These are phyloP conservation scores for Coniochaeta prunicola DNA, from an alignment of 2,329 filamentous ascomycete genomes.

Conservation along the genomic window DNA sequence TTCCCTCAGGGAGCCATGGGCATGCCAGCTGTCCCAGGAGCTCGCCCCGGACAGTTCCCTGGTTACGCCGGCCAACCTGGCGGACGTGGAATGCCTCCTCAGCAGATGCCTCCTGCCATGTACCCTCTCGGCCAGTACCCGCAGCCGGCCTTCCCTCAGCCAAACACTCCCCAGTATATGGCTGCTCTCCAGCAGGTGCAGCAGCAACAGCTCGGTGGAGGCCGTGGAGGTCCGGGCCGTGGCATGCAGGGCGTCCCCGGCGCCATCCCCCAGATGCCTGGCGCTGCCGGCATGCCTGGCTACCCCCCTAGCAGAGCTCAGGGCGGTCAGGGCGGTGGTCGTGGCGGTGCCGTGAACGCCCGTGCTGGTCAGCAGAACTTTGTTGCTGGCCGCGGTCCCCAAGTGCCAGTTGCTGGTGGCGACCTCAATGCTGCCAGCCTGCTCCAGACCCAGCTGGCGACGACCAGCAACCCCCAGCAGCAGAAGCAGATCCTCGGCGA, in stretches of 20 bases:
- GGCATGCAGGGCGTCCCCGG: conserved; percentile 55
- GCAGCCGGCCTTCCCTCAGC: conserved; percentile 70
- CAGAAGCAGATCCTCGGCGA: conserved; percentile 99
- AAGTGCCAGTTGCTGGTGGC: conserved; percentile 23
- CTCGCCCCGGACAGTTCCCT: conserved; percentile 81
- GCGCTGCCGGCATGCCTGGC: conserved; percentile 45
- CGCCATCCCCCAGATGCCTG: conserved; percentile 53
- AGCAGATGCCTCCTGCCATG: conserved; percentile 81
- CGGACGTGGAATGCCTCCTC: conserved; percentile 73
- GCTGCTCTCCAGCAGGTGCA: conserved; percentile 76
- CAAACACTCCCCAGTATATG: conserved; percentile 71
- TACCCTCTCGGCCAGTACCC: conserved; percentile 79
- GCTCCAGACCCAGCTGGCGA: conserved; percentile 51
- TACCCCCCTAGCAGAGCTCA: conserved; percentile 44
- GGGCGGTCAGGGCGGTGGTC: conserved; percentile 35
- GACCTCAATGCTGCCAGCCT: conserved; percentile 34
- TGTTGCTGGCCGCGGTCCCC: conserved; percentile 34
- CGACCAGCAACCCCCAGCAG: conserved; percentile 54
- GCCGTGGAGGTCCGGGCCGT: conserved; percentile 60
- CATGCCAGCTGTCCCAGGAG: conserved; percentile 67
- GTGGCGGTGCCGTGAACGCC: conserved; percentile 28
- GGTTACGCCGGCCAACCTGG: conserved; percentile 77
- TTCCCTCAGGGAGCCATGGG: conserved; percentile 59
- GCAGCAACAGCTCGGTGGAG: conserved; percentile 45
- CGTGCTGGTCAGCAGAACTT: conserved; percentile 33